These are phyloP conservation scores for Mycena epipterygia DNA, from an alignment of 768 basidiomycete genomes.

Conservation along the genomic window DNA sequence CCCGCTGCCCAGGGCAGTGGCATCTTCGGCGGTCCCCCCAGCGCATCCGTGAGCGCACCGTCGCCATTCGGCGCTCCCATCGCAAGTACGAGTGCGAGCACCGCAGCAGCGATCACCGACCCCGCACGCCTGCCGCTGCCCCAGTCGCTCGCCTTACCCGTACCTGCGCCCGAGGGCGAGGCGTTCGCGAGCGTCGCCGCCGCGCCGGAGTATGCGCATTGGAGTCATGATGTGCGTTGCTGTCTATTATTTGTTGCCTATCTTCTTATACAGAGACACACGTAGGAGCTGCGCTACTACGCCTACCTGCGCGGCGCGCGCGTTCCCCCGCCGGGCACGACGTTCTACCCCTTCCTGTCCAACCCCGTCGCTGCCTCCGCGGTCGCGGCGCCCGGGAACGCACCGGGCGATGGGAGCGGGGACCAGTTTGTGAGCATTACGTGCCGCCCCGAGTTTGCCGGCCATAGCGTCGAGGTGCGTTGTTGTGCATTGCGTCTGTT, in stretches of 20 bases:
- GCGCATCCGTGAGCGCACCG: not conserved
- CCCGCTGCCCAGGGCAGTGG: no score
- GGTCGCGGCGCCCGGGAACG: not conserved
- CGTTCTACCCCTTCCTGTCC: slow-evolving; percentile 4
- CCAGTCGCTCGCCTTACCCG: slow-evolving; percentile 47
- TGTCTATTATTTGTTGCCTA: not conserved
- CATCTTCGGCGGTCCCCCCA: not conserved
- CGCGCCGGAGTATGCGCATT: slow-evolving; percentile 43
- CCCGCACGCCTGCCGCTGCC: slow-evolving; percentile 39
- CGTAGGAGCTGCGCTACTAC: slow-evolving; percentile 50
- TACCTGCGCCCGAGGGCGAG: slow-evolving; percentile 28
- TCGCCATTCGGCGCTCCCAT: not conserved
- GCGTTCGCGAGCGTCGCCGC: slow-evolving; percentile 47
- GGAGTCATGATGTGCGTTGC: slow-evolving; percentile 50
- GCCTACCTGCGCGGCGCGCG: slow-evolving; percentile 48
- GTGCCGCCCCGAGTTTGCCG: slow-evolving; percentile 48
- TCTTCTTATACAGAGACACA: not conserved
- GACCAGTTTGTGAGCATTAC: slow-evolving; percentile 49
- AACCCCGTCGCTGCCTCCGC: not conserved
- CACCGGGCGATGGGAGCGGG: slow-evolving; percentile 29
- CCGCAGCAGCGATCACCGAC: slow-evolving; percentile 14
- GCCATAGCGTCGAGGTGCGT: slow-evolving; percentile 58
- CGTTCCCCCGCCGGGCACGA: slow-evolving; percentile 27
- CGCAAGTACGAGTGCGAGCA: slow-evolving; percentile 21
- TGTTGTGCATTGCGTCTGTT: not conserved